Evolutionary conservation across 2,329 filamentous ascomycete genomes (phyloP), one percentile per base, ranked within the genome.

Genomic region (Aspergillus nomiae): DNA sequence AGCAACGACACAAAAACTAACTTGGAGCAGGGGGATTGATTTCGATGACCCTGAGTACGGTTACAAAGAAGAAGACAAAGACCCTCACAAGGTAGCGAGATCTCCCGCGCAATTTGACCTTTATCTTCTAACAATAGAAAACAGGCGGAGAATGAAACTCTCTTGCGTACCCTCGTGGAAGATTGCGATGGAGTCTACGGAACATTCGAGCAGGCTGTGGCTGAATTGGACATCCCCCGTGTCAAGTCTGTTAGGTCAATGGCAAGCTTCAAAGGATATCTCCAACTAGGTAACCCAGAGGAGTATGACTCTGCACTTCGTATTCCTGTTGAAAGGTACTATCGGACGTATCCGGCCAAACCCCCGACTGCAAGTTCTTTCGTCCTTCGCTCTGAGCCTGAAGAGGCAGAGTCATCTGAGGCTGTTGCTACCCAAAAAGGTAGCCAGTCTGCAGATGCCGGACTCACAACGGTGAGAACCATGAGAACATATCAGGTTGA

Each of bases 31-130:
- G 59, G 95, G 95, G 16, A 87, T 96, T 21, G 95, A 99, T 75
- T 98, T 99, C 77, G 93, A 99, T 74, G 93, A 97, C 75, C 75
- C 87, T 1, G 93, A 96, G 2, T 97, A 90, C 73, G 94, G 94
- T 48, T 91, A 92, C 74, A 96, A 96, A 76, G 94, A 98, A 79
- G 93, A 97, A 76, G 87, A 91, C 67, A 99, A 99, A 75, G 81
- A 89, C 21, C 68, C 76, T 0, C 75, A 77, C 58, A 98, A 98
- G 84, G 89, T 90, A 72, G 46, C 59, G 45, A 14, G 6, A 11
- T 50, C 4, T 19, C 11, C 7, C 32, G 36, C 38, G 6, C 16
- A 32, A 36, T 16, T n/a, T 59, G 53, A 73, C 73, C 8, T 21
- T 24, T 24, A 19, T 30, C 34, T 14, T 30, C 34, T 61, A 32